These are phyloP conservation scores for Brasenia schreberi DNA, from an alignment of 164 flowering plant genomes.

Conservation along the genomic window DNA sequence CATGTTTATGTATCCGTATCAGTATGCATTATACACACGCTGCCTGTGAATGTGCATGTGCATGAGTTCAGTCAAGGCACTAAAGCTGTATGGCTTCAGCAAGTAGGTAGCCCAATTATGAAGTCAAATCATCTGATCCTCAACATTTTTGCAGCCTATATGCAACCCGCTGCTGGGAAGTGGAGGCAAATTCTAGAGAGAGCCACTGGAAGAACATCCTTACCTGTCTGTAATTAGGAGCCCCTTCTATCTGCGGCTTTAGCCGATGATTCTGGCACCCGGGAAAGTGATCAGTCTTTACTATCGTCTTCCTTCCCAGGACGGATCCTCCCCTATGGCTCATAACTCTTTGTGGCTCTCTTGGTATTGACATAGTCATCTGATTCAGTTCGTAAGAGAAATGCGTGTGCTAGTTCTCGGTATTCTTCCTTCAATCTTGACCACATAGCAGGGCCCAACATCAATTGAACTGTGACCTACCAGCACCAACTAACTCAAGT, in stretches of 20 bases:
- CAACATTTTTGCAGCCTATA: neutral
- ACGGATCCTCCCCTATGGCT: constrained; percentile 74
- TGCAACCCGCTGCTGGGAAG: neutral
- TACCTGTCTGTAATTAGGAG: constrained; percentile 93
- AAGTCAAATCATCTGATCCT: neutral
- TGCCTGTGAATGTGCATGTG: too few species aligned
- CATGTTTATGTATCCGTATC: too few species aligned
- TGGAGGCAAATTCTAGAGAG: neutral
- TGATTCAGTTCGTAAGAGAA: neutral
- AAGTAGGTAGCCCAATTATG: neutral
- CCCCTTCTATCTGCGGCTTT: constrained; percentile 75
- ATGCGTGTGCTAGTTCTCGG: neutral
- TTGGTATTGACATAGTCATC: constrained; percentile 38
- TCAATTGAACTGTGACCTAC: neutral
- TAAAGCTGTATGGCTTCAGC: too few species aligned
- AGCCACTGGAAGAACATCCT: neutral
- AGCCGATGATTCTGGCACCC: constrained; percentile 81
- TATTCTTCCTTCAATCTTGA: too few species aligned
- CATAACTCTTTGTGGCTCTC: constrained; percentile 60
- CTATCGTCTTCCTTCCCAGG: constrained; percentile 70
- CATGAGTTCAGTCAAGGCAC: too few species aligned
- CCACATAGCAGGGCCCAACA: neutral
- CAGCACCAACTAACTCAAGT: neutral
- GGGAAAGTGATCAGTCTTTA: constrained; percentile 88
- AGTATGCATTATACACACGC: too few species aligned